Base-by-base conservation (phyloP, 1,284 basidiomycete species). In the Xerocomus nothofagi region DNA sequence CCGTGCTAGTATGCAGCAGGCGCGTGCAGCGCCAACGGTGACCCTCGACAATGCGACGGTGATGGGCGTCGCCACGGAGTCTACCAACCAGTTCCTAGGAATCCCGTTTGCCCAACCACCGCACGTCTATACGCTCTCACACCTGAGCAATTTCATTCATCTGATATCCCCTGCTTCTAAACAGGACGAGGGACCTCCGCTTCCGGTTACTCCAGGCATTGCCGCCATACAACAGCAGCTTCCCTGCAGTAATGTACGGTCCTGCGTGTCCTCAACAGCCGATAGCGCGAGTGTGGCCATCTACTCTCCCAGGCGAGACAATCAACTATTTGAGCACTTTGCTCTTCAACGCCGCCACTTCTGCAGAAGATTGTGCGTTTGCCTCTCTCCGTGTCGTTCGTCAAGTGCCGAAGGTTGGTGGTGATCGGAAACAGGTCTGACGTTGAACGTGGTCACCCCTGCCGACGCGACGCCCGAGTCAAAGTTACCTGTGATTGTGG, bases 401-500 rank as follows among this genome's bases (percentile, higher is more conserved):
- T n/a, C n/a, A n/a, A n/a, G n/a, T n/a, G n/a, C n/a, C n/a, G n/a
- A n/a, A n/a, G n/a, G n/a, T n/a, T n/a, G n/a, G n/a, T 33, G 27
- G 6, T 39, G 18, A 15, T 7, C n/a, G n/a, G n/a, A n/a, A n/a
- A 6, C 61, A 71, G 79, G 78, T 55, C 59, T 80, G 17, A 70
- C 69, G 23, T 39, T 79, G 45, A 80, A 79, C 51, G 67, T 81
- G 9, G 57, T 71, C 24, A 63, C 62, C 1, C 71, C 75, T 1
- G 50, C 55, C 3, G 52, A 47, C 10, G 50, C 61, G 1, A 53
- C 51, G 0, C 42, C 59, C 2, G 39, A 33, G 0, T 61, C 62
- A 1, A 65, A 65, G 6, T 59, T 75, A 12, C 78, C 78, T 4
- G 74, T 80, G 3, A 56, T 75, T 0, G 63, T 76, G 14, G 72